Base-by-base conservation (phyloP, 108 stramenopile species). In the Stephanodiscus minutulus region DNA sequence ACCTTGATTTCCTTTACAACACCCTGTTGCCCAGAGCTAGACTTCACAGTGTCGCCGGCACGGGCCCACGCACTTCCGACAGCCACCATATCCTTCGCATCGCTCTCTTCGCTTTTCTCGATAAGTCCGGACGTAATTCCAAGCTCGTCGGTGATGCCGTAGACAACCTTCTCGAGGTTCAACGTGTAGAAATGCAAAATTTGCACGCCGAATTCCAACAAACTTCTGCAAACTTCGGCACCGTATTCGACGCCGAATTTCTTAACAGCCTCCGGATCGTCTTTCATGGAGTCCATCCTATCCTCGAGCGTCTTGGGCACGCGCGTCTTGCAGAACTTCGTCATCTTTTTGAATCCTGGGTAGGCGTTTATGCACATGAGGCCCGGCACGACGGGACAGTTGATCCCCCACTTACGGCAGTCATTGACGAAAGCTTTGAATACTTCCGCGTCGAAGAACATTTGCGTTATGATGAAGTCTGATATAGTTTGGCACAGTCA, bases 331-430 rank as follows among this genome's bases (percentile, higher is more conserved):
- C 99, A 99, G 73, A 99, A 97, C 72, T 92, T 90, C 2, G 92
- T 96, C 99, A 99, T 99, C 74, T 97, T 98, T 73, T 84, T 84
- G 72, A 98, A 99, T 17, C 99, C 99, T 27, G 91, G 93, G 69
- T 90, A 97, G 39, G 93, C 93, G 66, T 98, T 97, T 73, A 99
- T 93, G 70, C 98, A 97, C 99, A 99, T 99, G 67, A 99, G 82
- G 22, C 99, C 99, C 15, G 99, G 99, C 12, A 99, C 88, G 37
- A 99, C 72, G 10, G 98, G 98, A 56, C 91, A 94, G 33, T 78
- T 73, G 64, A 99, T 99, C 53, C 98, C 99, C 82, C 79, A 88
- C 36, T 59, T 73, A 27, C 89, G 77, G 84, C 99, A 99, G 59
- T 94, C 96, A 56, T 94, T 69, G 44, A 97, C 94, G 70, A 98